Evolutionary conservation across 345 rosid genomes (phyloP).

Genomic region (Geranium rotundifolium): DNA sequence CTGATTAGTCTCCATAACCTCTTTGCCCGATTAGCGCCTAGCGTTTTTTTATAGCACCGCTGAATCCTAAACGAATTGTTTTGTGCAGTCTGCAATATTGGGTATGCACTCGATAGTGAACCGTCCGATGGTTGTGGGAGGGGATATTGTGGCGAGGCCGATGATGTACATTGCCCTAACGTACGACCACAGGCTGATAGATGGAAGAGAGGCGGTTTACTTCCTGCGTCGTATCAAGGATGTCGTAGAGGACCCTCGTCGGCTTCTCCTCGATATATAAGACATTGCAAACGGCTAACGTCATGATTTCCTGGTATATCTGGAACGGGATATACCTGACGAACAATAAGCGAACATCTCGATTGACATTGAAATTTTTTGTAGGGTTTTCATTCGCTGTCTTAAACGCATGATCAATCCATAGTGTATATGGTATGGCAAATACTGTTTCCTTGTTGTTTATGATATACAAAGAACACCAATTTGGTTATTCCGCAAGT

Average conservation of each 20-base stretch:
- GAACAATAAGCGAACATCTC: background rate
- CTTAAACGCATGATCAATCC: too few relatives aligned
- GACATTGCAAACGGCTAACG: background rate
- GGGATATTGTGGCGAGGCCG: constrained; percentile 67
- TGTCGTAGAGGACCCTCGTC: constrained; percentile 77
- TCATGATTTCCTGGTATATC: constrained; percentile 4
- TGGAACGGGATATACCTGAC: background rate
- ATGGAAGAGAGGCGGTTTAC: constrained; percentile 90
- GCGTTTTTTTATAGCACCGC: background rate
- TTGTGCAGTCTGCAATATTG: constrained; percentile 69
- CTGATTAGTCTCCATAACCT: too few relatives aligned
- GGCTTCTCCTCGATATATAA: constrained; percentile 67
- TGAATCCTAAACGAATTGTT: background rate
- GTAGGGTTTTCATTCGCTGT: background rate
- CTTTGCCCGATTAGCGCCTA: too few relatives aligned
- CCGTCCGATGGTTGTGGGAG: constrained; percentile 83
- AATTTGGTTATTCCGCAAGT: too few relatives aligned
- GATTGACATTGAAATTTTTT: background rate
- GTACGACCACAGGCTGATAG: constrained; percentile 76
- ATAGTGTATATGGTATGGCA: too few relatives aligned
- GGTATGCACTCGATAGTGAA: constrained; percentile 84
- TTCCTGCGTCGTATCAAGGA: constrained; percentile 85
- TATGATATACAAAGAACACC: too few relatives aligned
- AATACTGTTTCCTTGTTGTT: too few relatives aligned
- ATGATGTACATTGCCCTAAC: constrained; percentile 93